Evolutionary conservation across 148 eudicot species (phyloP).

Genomic region (Cornus controversa): DNA sequence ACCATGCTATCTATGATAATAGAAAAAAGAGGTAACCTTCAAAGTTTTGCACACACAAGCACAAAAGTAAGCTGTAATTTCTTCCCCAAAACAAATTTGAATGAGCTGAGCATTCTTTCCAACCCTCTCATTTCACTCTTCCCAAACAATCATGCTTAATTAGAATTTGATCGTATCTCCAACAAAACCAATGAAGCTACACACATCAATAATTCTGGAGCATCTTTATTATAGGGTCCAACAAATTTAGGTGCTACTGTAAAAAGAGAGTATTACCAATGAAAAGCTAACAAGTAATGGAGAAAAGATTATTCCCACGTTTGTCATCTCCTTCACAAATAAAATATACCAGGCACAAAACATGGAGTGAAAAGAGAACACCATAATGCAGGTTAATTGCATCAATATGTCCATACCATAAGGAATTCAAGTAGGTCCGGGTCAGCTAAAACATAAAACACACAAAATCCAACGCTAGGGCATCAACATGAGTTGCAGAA

Average conservation of each 20-base stretch:
- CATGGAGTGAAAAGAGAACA: not conserved
- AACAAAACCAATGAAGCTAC: not conserved
- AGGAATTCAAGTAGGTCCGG: too few species aligned
- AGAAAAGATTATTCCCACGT: not conserved
- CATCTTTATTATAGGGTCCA: not conserved
- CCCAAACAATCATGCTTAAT: not conserved
- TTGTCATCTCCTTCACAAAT: not conserved
- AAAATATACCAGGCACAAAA: not conserved
- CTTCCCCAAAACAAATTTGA: not conserved
- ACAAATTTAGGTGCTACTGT: not conserved
- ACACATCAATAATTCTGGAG: not conserved
- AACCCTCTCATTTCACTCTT: not conserved
- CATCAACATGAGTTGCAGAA: too few species aligned
- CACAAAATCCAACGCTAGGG: too few species aligned
- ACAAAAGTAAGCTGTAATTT: not conserved
- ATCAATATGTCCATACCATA: too few species aligned
- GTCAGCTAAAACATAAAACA: too few species aligned
- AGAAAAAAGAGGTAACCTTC: not conserved
- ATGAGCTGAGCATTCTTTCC: not conserved
- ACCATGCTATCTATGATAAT: not conserved
- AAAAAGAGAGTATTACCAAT: not conserved
- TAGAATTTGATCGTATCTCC: not conserved
- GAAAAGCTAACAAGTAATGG: too few species aligned
- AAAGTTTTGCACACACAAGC: not conserved
- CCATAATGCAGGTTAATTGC: not conserved